Evolutionary conservation across 805 yeast genomes (phyloP).

Genomic region (Maudiozyma bulderi): DNA sequence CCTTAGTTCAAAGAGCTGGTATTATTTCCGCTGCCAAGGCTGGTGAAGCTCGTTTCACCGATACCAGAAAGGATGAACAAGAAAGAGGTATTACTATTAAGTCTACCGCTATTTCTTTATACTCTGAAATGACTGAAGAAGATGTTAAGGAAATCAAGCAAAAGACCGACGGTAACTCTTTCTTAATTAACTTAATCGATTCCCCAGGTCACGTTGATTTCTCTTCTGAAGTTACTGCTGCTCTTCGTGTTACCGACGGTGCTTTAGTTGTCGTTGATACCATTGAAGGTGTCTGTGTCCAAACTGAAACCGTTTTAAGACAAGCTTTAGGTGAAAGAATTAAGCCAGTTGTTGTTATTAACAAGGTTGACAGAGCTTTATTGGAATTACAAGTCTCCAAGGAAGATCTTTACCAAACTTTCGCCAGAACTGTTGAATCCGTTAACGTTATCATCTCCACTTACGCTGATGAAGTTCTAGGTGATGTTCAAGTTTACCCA

Average conservation of each 20-base stretch:
- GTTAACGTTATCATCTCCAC: slow-evolving; percentile 97
- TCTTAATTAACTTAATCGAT: slow-evolving; percentile 96
- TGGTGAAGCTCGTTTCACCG: slow-evolving; percentile 99
- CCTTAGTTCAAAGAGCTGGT: slow-evolving; percentile 98
- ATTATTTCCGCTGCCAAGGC: slow-evolving; percentile 99
- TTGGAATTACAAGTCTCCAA: slow-evolving; percentile 97
- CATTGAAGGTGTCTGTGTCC: slow-evolving; percentile 99
- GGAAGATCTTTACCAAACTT: slow-evolving; percentile 98
- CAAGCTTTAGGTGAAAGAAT: slow-evolving; percentile 99
- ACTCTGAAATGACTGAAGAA: slow-evolving; percentile 71
- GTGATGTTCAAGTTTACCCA: slow-evolving; percentile 98
- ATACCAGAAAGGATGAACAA: slow-evolving; percentile 69
- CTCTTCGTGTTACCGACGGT: slow-evolving; percentile 99
- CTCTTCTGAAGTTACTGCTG: slow-evolving; percentile 84
- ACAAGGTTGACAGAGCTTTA: slow-evolving; percentile 99
- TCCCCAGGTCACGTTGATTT: slow-evolving; percentile 98
- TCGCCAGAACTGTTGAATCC: slow-evolving; percentile 98
- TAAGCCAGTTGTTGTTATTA: slow-evolving; percentile 95
- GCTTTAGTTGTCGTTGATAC: slow-evolving; percentile 98
- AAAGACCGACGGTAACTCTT: slow-evolving; percentile 77
- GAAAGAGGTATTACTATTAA: slow-evolving; percentile 86
- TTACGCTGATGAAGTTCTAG: slow-evolving; percentile 79
- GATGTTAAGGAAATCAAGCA: slow-evolving; percentile 86
- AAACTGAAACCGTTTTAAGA: slow-evolving; percentile 98
- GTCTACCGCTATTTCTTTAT: slow-evolving; percentile 97